These are phyloP conservation scores for Cercophora scortea DNA, from an alignment of 495 filamentous ascomycete species.

Conservation along the genomic window DNA sequence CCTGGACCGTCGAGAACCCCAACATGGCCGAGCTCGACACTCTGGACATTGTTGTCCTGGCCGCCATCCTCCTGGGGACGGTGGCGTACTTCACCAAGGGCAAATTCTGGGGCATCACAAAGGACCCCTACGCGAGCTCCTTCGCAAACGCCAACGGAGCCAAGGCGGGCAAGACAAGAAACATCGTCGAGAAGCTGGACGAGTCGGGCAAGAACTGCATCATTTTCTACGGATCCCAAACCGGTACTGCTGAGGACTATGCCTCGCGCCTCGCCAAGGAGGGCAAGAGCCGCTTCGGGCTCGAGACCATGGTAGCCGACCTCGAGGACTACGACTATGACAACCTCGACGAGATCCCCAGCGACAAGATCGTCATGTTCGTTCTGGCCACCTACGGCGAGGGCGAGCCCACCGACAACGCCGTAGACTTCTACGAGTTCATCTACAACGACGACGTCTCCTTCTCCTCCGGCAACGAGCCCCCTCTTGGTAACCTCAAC, in stretches of 20 bases:
- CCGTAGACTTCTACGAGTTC: slow-evolving; percentile 98
- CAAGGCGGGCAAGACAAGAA: slow-evolving; percentile 81
- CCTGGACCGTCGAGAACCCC: neutral
- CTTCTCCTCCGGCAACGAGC: slow-evolving; percentile 74
- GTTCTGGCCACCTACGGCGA: slow-evolving; percentile 97
- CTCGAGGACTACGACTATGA: slow-evolving; percentile 98
- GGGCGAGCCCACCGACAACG: slow-evolving; percentile 97
- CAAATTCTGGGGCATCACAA: slow-evolving; percentile 76
- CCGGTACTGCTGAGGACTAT: slow-evolving; percentile 97
- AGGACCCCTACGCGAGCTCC: slow-evolving; percentile 78
- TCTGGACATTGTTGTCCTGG: slow-evolving; percentile 86
- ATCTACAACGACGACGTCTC: slow-evolving; percentile 69
- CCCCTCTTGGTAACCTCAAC: slow-evolving; percentile 75
- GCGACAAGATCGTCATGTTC: slow-evolving; percentile 89
- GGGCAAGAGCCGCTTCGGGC: slow-evolving; percentile 87
- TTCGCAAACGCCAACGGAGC: slow-evolving; percentile 59
- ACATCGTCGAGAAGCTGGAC: slow-evolving; percentile 93
- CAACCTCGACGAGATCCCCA: slow-evolving; percentile 80
- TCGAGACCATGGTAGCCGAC: slow-evolving; percentile 98
- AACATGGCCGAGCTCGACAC: slow-evolving; percentile 93
- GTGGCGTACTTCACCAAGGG: slow-evolving; percentile 97
- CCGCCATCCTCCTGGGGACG: slow-evolving; percentile 73
- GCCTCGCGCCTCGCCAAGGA: slow-evolving; percentile 97
- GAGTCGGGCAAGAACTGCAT: slow-evolving; percentile 94
- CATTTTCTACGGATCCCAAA: slow-evolving; percentile 97